Evolutionary conservation across 305 asterid genomes (phyloP).

Genomic region (Fraxinus baroniana): DNA sequence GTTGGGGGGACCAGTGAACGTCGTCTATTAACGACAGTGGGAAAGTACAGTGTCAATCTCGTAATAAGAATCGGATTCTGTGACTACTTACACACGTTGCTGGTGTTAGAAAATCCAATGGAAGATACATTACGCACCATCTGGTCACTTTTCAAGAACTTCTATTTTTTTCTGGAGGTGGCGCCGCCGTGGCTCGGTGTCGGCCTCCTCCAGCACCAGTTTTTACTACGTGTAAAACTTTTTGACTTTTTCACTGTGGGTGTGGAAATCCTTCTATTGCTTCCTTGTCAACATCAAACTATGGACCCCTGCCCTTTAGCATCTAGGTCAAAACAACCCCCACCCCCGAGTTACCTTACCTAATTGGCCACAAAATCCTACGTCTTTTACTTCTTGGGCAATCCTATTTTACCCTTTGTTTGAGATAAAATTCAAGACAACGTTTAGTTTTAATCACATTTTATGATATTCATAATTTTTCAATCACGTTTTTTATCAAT

Average conservation of each 20-base stretch:
- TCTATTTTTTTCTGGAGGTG: neutral
- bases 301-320: conserved; percentile 29
- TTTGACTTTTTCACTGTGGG: conserved; percentile 31
- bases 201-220: conserved; percentile 6
- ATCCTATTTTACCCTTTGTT: neutral
- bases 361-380: conserved; percentile 28
- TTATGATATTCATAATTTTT: too few species aligned
- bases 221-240: conserved; percentile 18
- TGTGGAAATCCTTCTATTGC: neutral
- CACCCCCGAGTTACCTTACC: neutral
- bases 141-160: conserved; percentile 27
- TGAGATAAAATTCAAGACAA: too few species aligned
- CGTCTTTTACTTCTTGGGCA: neutral
- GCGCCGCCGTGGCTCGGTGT: neutral
- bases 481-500: too few species aligned
- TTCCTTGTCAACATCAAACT: conserved; percentile 35
- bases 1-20: conserved; percentile 31
- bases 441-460: too few species aligned
- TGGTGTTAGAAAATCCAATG: conserved; percentile 71
- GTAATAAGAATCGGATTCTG: conserved; percentile 46
- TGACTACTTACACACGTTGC: conserved; percentile 36
- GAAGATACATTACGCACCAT: conserved; percentile 48
- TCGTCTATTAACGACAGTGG: conserved; percentile 26
- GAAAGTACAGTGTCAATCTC: conserved; percentile 55
- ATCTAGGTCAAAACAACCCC: conserved; percentile 47